Evolutionary conservation across 345 rosid genomes (phyloP), one percentile per base, ranked within the genome.

Genomic region (Mangifera indica): DNA sequence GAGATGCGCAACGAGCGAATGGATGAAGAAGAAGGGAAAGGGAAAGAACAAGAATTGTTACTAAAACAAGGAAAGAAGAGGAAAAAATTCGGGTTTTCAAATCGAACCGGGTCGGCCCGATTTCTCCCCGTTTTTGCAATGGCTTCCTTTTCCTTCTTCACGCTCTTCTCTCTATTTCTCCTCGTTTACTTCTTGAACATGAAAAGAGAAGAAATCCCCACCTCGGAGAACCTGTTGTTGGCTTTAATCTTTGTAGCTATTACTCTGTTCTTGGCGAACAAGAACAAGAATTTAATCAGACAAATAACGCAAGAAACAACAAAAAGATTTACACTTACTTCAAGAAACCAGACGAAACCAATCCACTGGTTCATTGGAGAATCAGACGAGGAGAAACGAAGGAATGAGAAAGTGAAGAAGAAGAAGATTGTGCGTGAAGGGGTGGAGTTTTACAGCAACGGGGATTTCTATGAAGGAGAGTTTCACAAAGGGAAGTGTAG

Each of bases 331-430:
- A 49, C 79, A 17, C 62, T 79, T 60, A 63, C 77, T 56, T 68
- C 77, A 74, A 81, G 83, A 60, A 75, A 64, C 14, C 79, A 84
- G 58, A 63, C 88, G 34, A 83, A 79, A 81, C 88, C 87, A 63
- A 83, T 92, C 40, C 90, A 88, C n/a, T 95, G 98, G 97, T 92
- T 83, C 77, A 90, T 95, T 60, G 98, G 99, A 12, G 91, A 91
- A 51, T 25, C 72, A 56, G 25, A 66, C 53, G 22, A 60, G 67
- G 49, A 26, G 26, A 55, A 8, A 10, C 48, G 2, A 42, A 66
- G 21, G 26, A 48, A 24, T 9, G 70, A 44, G 57, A 69, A 74
- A 55, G 72, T 77, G 66, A 49, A 75, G 73, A 63, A 69, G 26
- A 76, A 66, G 67, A 72, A n/a, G n/a, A n/a, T 85, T 2, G 78